Percentiles rank a stretch among this genome's conserved stretches.
Conservation (phyloP, 306 rosid species). For the Morella rubra region DNA sequence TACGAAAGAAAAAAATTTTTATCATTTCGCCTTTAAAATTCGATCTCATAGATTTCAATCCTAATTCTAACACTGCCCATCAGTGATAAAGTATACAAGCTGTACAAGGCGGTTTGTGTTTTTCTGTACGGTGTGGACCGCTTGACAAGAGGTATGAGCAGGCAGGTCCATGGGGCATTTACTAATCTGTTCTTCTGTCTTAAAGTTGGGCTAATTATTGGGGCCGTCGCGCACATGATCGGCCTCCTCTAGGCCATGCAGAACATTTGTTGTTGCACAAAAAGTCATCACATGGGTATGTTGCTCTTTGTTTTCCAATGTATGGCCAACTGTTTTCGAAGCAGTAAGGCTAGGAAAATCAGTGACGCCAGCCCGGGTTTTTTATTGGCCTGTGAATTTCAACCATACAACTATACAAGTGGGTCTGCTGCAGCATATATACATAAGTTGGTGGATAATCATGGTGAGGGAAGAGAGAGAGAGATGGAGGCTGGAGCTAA, state of each 20-base stretch:
- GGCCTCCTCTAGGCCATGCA: background rate
- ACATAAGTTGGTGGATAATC: conserved; percentile 29
- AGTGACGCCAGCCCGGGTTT: background rate
- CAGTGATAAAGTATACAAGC: background rate
- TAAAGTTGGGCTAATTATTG: background rate
- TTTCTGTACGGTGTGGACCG: background rate
- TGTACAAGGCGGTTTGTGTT: background rate
- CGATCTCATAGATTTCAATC: too few species aligned
- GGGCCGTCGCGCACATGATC: background rate
- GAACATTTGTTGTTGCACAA: background rate
- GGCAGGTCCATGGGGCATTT: background rate
- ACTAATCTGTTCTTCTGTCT: background rate
- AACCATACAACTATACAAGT: background rate
- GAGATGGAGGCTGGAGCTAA: too few species aligned
- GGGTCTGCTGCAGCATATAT: conserved; percentile 11
- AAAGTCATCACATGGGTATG: conserved; percentile 9
- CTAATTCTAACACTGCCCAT: too few species aligned
- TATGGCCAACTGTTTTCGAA: conserved; percentile 30
- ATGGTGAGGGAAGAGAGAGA: background rate
- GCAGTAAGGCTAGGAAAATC: background rate
- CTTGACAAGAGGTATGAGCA: background rate
- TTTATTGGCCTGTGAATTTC: conserved; percentile 3
- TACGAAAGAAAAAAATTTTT: too few species aligned
- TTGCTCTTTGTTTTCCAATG: conserved; percentile 26
- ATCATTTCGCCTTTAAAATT: too few species aligned